A percentile compares a stretch with the other conserved stretches of the same genome.
phyloP scores from a whole-genome alignment of 2,329 filamentous ascomycete species.

The Colletotrichum coccodes region DNA sequence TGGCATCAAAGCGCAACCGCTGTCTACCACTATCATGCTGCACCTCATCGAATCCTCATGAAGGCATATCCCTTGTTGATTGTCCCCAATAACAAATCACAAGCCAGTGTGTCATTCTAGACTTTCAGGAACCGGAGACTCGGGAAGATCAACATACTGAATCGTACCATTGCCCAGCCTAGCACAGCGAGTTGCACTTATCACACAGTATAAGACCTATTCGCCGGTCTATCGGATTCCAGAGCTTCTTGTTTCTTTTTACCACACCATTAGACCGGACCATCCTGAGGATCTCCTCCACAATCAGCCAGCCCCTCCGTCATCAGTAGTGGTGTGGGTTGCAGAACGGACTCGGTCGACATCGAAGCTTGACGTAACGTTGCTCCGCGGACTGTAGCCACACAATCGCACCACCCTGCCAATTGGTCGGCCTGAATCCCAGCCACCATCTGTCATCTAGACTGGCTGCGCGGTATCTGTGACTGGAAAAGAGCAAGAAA shows the following conservation, averaged over 20 bases:
- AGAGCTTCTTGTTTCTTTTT: not conserved
- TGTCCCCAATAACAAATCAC: slow-evolving; percentile 6
- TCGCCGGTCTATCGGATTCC: not conserved
- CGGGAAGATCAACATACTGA: not conserved
- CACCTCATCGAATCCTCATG: not conserved
- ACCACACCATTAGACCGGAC: not conserved
- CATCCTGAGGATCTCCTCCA: slow-evolving; percentile 1
- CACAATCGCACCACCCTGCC: slow-evolving; percentile 5
- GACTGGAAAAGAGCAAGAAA: not conserved
- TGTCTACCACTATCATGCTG: not conserved
- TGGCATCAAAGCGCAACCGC: slow-evolving; percentile 6
- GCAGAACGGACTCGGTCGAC: not conserved
- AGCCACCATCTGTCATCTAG: slow-evolving; percentile 19
- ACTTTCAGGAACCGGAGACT: not conserved
- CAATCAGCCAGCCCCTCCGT: slow-evolving; percentile 23
- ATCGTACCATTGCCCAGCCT: slow-evolving; percentile 10
- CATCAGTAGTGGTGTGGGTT: slow-evolving; percentile 14
- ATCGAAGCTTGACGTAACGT: slow-evolving; percentile 31
- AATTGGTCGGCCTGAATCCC: slow-evolving; percentile 9
- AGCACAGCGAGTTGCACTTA: not conserved
- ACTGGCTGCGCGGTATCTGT: not conserved
- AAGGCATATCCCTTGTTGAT: slow-evolving; percentile 20
- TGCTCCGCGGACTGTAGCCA: slow-evolving; percentile 9
- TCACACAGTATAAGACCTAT: not conserved
- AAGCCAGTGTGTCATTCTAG: not conserved